Evolutionary conservation across 768 basidiomycete species (phyloP), one percentile per base, ranked within the genome.

Genomic region (Pulveroboletus sp.): DNA sequence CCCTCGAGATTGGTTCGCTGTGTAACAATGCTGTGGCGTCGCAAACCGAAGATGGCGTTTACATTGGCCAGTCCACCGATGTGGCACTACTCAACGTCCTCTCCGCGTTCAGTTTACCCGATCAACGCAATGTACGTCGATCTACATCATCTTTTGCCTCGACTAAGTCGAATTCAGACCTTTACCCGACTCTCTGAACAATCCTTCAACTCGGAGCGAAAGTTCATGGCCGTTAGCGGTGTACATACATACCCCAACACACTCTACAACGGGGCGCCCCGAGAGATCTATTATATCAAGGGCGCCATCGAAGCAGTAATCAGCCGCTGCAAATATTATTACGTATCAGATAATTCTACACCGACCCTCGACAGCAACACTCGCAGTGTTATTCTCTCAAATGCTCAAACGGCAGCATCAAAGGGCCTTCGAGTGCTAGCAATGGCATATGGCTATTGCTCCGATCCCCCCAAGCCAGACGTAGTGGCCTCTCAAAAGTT

Each of bases 181-280:
- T 90, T 91, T 63, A 79, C 75, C 43, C 82, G 88, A 21, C 66
- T 77, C n/a, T 79, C 78, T 10, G 94, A 98, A 63, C 79, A 82
- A 40, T 84, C 94, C 0, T 98, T 98, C 79, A 91, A 79, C 66
- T 97, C 95, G 16, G 94, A 98, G 53, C 79, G 83, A 49, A 97
- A 97, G 67, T 92, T 78, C 66, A 97, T 97, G 90, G 88, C 88
- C 13, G 83, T 97, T 52, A 85, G 84, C 43, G 94, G 94, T 11
- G 66, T 80, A 10, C 82, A 90, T 60, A 36, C 61, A 7, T 41
- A 68, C 13, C 59, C 72, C 41, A 59, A 58, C 19, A 55, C 63
- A 6, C 40, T 57, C 16, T 65, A 63, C 36, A 63, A 58, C 23
- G 56, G 69, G 11, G 65, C 68, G 16, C 61, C 73, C 6, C 76